Evolutionary conservation across 1,139 yeast species (phyloP).

Genomic region (Geotrichum reessii): DNA sequence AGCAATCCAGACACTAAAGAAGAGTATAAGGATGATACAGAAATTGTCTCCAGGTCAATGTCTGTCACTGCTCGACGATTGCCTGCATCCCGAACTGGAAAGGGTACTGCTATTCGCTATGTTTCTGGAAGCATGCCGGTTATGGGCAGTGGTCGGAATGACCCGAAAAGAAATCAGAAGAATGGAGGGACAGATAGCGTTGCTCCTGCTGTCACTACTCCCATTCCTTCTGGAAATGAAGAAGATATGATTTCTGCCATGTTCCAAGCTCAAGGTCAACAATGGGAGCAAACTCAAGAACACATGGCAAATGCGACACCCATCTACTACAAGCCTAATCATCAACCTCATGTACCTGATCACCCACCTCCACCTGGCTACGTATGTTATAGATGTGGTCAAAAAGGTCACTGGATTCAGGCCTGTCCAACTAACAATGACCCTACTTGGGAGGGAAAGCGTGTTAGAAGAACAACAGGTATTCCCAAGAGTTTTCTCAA

Average conservation of each 20-base stretch:
- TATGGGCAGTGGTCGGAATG: conserved; percentile 26
- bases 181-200: conserved; percentile 12
- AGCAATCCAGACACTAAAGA: conserved; percentile 76
- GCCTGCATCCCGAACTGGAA: conserved; percentile 62
- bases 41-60: conserved; percentile 79
- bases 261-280: conserved; percentile 89
- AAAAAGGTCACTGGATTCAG: conserved; percentile 93
- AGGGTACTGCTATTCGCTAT: conserved; percentile 56
- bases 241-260: conserved; percentile 83
- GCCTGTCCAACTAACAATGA: conserved; percentile 93
- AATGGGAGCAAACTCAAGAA: conserved; percentile 93
- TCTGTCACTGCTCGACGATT: conserved; percentile 76
- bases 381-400: conserved; percentile 94
- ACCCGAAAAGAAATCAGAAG: conserved; percentile 28
- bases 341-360: conserved; percentile 42
- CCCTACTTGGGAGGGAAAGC: conserved; percentile 88
- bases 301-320: conserved; percentile 57
- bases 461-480: conserved; percentile 92
- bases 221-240: conserved; percentile 49
- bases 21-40: conserved; percentile 79
- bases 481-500: conserved; percentile 90
- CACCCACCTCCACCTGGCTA: conserved; percentile 93
- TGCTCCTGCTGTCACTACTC: conserved; percentile 26
- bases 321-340: conserved; percentile 30
- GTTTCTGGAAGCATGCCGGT: conserved; percentile 54